phyloP scores from a whole-genome alignment of 1,284 basidiomycete genomes.

The Moesziomyces globuligerus region DNA sequence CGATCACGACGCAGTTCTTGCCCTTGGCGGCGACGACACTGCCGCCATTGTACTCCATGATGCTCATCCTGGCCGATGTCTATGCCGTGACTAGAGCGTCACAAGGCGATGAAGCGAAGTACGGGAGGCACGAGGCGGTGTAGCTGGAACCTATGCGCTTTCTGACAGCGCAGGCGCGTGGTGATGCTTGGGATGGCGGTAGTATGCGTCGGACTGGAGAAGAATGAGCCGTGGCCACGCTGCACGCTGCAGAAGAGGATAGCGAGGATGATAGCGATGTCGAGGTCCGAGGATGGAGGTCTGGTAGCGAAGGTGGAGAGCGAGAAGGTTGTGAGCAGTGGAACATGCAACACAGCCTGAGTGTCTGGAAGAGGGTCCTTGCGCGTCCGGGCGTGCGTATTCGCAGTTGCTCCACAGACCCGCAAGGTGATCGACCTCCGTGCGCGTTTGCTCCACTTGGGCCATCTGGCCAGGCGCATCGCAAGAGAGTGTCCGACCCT shows the following conservation, averaged over 20 bases:
- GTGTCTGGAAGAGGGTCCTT: slow-evolving; percentile 40
- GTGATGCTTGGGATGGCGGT: neutral
- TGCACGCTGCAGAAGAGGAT: too few species aligned
- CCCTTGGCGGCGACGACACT: slow-evolving; percentile 99
- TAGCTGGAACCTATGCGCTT: neutral
- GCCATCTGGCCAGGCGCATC: neutral
- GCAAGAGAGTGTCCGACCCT: too few species aligned
- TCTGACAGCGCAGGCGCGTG: neutral
- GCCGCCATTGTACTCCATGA: slow-evolving; percentile 85
- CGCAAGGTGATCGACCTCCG: slow-evolving; percentile 38
- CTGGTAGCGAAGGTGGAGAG: slow-evolving; percentile 1
- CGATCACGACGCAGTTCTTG: slow-evolving; percentile 98
- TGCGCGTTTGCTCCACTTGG: slow-evolving; percentile 15
- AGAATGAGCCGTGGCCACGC: neutral
- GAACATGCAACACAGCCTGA: slow-evolving; percentile 1
- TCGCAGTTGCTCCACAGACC: slow-evolving; percentile 16
- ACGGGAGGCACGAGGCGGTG: neutral
- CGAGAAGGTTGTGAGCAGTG: slow-evolving; percentile 1
- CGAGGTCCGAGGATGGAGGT: neutral
- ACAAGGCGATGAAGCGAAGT: slow-evolving; percentile 1
- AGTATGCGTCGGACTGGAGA: neutral
- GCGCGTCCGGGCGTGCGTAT: slow-evolving; percentile 46
- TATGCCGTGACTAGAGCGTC: slow-evolving; percentile 24
- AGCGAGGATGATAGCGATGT: too few species aligned
- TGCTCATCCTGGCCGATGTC: slow-evolving; percentile 53